Percentiles rank a stretch among this genome's conserved stretches.
phyloP scores from a whole-genome alignment of 257 asterid species.

The Gentiana macrophylla region DNA sequence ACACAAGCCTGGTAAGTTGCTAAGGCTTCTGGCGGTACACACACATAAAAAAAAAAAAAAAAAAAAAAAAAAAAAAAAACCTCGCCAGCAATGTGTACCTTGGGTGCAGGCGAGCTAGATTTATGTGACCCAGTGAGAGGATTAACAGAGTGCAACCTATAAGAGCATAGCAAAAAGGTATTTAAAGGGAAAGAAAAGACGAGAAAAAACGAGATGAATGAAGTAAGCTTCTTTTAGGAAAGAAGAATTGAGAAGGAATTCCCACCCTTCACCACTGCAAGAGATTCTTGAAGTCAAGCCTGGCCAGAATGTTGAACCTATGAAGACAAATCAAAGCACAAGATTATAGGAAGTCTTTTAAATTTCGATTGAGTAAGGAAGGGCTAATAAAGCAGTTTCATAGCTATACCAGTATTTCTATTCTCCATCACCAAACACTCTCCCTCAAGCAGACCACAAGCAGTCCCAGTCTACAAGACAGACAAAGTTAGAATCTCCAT shows the following conservation, averaged over 20 bases:
- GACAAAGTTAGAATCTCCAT: background rate
- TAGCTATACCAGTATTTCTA: constrained; percentile 24
- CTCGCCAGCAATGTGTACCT: constrained; percentile 25
- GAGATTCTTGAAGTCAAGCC: constrained; percentile 20
- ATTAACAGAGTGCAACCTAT: constrained; percentile 23
- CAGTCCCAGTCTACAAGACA: constrained; percentile 12
- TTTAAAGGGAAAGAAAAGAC: constrained; percentile 10
- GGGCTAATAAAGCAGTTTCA: background rate
- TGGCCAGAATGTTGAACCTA: constrained; percentile 35
- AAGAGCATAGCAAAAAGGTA: constrained; percentile 6
- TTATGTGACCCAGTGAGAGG: constrained; percentile 28
- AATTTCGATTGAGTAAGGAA: background rate
- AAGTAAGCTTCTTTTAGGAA: background rate
- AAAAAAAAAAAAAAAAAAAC: background rate
- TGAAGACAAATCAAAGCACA: constrained; percentile 9
- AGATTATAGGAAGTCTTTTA: background rate
- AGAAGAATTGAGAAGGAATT: constrained; percentile 17
- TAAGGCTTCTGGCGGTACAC: background rate
- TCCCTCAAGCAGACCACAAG: constrained; percentile 15
- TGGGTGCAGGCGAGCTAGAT: constrained; percentile 21
- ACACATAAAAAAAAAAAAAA: too few species aligned
- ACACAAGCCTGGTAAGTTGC: background rate
- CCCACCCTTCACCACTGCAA: constrained; percentile 20
- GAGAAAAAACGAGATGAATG: constrained; percentile 2
- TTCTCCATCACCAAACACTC: constrained; percentile 16